phyloP scores from a whole-genome alignment of 2,329 filamentous ascomycete genomes.

The Alternaria gaisen region DNA sequence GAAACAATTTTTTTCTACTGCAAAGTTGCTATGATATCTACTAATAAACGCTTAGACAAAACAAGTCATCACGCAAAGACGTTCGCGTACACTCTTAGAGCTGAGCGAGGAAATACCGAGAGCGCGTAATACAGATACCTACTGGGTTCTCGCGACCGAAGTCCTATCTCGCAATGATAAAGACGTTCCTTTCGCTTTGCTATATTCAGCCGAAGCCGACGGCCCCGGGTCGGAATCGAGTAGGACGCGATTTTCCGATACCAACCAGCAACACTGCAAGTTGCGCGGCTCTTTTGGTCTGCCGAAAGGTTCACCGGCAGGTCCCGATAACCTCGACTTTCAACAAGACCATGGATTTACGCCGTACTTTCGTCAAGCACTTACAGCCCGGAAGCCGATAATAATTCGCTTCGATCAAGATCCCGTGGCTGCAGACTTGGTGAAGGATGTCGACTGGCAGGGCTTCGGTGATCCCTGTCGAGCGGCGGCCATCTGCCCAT shows the following conservation, averaged over 20 bases:
- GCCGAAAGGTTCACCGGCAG: slow-evolving; percentile 26
- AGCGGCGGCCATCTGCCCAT: slow-evolving; percentile 47
- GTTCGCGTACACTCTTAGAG: slow-evolving; percentile 23
- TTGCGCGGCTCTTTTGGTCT: slow-evolving; percentile 37
- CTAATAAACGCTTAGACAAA: slow-evolving; percentile 20
- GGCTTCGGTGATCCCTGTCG: slow-evolving; percentile 48
- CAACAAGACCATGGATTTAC: slow-evolving; percentile 24
- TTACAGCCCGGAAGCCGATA: slow-evolving; percentile 33
- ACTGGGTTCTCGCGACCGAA: slow-evolving; percentile 73
- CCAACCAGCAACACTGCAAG: slow-evolving; percentile 23
- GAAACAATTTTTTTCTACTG: background rate
- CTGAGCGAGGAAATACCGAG: slow-evolving; percentile 71
- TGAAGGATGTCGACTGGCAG: slow-evolving; percentile 42
- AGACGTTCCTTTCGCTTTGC: slow-evolving; percentile 37
- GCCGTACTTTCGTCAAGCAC: slow-evolving; percentile 44
- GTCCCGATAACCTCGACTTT: slow-evolving; percentile 35
- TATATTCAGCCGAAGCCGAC: slow-evolving; percentile 35
- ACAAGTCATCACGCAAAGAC: slow-evolving; percentile 18
- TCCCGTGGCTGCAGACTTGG: slow-evolving; percentile 38
- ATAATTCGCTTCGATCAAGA: slow-evolving; percentile 41
- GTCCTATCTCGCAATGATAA: slow-evolving; percentile 75
- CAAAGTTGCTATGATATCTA: too few relatives aligned
- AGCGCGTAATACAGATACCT: slow-evolving; percentile 72
- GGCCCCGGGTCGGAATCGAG: slow-evolving; percentile 10
- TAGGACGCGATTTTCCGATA: slow-evolving; percentile 16